Conservation (phyloP, 129 eudicot species). For the Ambrosia trifida region DNA sequence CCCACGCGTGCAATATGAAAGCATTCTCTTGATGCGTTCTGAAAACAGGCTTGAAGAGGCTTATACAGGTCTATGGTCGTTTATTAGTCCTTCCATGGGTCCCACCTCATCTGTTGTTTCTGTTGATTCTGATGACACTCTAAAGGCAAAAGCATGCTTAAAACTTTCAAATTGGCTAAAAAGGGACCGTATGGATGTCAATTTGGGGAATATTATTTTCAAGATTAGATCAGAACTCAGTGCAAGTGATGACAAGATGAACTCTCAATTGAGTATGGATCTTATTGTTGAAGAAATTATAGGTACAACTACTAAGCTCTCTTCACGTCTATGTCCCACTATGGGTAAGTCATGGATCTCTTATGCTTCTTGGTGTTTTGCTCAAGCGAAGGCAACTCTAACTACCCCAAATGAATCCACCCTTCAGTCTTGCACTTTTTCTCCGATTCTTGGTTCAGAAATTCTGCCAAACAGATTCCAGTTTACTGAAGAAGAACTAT, state of each 20-base stretch:
- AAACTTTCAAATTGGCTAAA: conserved; percentile 83
- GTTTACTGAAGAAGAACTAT: conserved; percentile 67
- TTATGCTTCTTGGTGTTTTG: conserved; percentile 95
- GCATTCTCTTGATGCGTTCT: conserved; percentile 77
- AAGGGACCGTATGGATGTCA: conserved; percentile 44
- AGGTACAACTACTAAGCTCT: conserved; percentile 68
- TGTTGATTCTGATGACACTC: conserved; percentile 36
- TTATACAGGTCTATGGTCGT: conserved; percentile 68
- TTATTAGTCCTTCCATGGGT: conserved; percentile 61
- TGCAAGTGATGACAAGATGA: conserved; percentile 29
- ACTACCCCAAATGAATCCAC: conserved; percentile 39
- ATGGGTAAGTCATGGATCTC: conserved; percentile 93
- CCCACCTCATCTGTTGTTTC: conserved; percentile 40
- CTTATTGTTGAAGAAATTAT: conserved; percentile 70
- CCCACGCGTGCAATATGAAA: conserved; percentile 61
- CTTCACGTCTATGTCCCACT: conserved; percentile 74
- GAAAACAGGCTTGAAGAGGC: conserved; percentile 85
- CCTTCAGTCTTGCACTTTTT: conserved; percentile 72
- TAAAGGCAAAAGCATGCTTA: conserved; percentile 93
- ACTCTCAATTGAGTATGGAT: conserved; percentile 37
- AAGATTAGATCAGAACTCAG: conserved; percentile 58
- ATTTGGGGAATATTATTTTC: conserved; percentile 50
- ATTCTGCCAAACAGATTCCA: conserved; percentile 52
- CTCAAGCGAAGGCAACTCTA: conserved; percentile 66
- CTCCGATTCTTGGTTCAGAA: conserved; percentile 65